Conservation (phyloP, 2,329 filamentous ascomycete species). For the Talaromyces sp. region DNA sequence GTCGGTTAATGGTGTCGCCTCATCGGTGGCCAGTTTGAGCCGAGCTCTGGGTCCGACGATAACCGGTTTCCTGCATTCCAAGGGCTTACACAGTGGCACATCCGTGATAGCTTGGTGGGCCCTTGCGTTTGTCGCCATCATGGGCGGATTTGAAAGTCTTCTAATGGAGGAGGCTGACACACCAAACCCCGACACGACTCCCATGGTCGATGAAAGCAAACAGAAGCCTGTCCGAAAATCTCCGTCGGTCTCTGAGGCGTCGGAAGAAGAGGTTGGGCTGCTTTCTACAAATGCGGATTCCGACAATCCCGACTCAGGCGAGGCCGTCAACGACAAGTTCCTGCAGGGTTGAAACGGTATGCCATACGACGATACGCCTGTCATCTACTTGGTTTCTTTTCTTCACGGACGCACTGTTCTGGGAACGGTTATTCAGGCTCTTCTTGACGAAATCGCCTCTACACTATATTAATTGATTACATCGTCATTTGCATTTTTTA, state of each 20-base stretch:
- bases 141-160: slow-evolving; percentile 69
- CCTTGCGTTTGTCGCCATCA: slow-evolving; percentile 67
- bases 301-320: not conserved
- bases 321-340: not conserved
- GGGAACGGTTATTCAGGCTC: not conserved
- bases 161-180: slow-evolving; percentile 63
- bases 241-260: not conserved
- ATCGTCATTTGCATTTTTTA: not conserved
- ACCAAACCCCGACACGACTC: slow-evolving; percentile 17
- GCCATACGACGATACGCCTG: not conserved
- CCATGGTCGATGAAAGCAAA: slow-evolving; percentile 22
- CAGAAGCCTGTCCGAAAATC: slow-evolving; percentile 17
- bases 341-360: not conserved
- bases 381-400: not conserved
- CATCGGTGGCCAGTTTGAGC: slow-evolving; percentile 83
- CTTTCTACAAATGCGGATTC: slow-evolving; percentile 1
- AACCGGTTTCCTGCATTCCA: slow-evolving; percentile 77
- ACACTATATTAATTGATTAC: slow-evolving; percentile 1
- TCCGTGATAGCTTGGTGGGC: slow-evolving; percentile 94
- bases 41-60: slow-evolving; percentile 84
- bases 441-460: slow-evolving; percentile 4
- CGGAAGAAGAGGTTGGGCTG: slow-evolving; percentile 7
- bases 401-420: not conserved
- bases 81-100: slow-evolving; percentile 73
- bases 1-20: slow-evolving; percentile 86